These are phyloP conservation scores for Aureobasidium pullulans DNA, from an alignment of 2,329 filamentous ascomycete species.

Conservation along the genomic window DNA sequence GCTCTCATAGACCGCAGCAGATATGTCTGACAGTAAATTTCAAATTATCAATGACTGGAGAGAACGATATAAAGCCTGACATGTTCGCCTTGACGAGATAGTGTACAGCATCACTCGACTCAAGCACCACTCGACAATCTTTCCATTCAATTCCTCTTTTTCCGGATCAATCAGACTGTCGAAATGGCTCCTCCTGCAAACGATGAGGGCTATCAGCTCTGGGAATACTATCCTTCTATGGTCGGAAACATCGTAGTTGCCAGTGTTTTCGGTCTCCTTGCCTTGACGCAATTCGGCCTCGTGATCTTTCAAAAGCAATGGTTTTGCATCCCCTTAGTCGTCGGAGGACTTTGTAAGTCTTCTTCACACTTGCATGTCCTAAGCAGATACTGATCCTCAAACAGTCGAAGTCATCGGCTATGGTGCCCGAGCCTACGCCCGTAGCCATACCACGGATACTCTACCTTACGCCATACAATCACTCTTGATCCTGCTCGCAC, in stretches of 20 bases:
- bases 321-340: background rate
- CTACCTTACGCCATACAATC: constrained; percentile 34
- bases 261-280: background rate
- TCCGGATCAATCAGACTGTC: background rate
- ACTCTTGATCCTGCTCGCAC: constrained; percentile 39
- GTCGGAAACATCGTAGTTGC: background rate
- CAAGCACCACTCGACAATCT: background rate
- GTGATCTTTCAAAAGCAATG: background rate
- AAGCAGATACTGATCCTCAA: background rate
- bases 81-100: background rate
- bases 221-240: background rate
- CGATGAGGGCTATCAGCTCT: background rate
- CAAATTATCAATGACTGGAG: no score
- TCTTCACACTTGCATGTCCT: background rate
- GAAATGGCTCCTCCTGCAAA: background rate
- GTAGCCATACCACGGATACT: background rate
- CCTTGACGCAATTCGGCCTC: background rate
- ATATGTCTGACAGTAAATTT: no score
- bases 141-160: no score
- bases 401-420: constrained; percentile 1
- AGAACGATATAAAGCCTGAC: background rate
- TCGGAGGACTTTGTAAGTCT: background rate
- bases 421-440: background rate
- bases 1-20: no score
- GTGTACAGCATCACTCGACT: background rate